Evolutionary conservation across 1,284 basidiomycete genomes (phyloP).

Genomic region (Farysia itapuensis): DNA sequence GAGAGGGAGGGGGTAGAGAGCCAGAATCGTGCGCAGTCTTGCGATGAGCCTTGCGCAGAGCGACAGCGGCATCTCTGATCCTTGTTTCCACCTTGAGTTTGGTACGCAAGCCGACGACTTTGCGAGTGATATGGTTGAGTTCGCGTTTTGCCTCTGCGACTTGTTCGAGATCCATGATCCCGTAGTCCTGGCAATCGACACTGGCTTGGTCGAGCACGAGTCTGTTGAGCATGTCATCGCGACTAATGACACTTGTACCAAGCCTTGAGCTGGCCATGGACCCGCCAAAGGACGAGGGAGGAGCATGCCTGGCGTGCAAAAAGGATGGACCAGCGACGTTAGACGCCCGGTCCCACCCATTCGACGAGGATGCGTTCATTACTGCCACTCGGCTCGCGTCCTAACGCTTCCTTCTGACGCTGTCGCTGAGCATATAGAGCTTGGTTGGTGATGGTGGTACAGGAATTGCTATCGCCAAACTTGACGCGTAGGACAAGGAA

Average conservation of each 20-base stretch:
- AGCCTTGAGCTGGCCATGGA: conserved; percentile 21
- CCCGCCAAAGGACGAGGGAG: conserved; percentile 30
- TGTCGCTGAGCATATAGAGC: too few species aligned
- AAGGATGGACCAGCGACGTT: too few species aligned
- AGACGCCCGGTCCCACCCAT: too few species aligned
- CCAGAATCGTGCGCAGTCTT: too few species aligned
- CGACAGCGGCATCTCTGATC: conserved; percentile 48
- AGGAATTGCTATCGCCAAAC: too few species aligned
- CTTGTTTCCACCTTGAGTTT: conserved; percentile 48
- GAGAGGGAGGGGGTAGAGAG: conserved; percentile 10
- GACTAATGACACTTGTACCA: conserved; percentile 8
- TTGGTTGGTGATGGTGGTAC: too few species aligned
- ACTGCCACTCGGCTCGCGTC: too few species aligned
- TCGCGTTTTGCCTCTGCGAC: conserved; percentile 41
- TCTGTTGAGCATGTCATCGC: conserved; percentile 33
- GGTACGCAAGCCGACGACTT: conserved; percentile 19
- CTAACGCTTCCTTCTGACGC: too few species aligned
- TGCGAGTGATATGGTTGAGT: conserved; percentile 35
- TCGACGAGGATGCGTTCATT: too few species aligned
- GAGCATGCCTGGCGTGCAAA: too few species aligned
- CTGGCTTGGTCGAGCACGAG: conserved; percentile 36
- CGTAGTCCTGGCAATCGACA: conserved; percentile 40
- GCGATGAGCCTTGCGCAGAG: conserved; percentile 39
- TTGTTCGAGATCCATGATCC: conserved; percentile 33
- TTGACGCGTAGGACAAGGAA: too few species aligned